Base-by-base conservation (phyloP, 2,329 filamentous ascomycete genomes). In the Emmonsiellopsis sp. region DNA sequence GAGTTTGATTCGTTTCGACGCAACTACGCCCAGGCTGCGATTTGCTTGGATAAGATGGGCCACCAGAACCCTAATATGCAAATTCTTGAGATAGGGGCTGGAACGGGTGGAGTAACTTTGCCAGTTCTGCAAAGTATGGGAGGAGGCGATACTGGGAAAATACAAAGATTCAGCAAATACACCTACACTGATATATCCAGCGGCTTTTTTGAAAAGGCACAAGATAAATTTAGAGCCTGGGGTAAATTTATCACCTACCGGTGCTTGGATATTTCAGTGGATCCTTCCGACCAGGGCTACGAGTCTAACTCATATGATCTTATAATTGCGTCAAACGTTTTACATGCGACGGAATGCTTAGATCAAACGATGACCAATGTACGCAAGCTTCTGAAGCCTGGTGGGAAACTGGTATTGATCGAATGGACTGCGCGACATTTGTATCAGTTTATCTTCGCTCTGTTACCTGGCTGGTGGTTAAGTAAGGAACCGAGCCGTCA, bases 341-440 rank as follows among this genome's bases (percentile, higher is more conserved):
- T 75, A 0, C 68, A 73, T 53, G 67, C 70, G 3, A 73, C 70
- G 7, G 14, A 1, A 27, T 17, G 0, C 46, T 54, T 21, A 48
- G 69, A 58, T 10, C 51, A 59, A 13, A 61, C 8, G 65, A 65
- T 3, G 36, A 70, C 21, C 6, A 65, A 73, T 49, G 54, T 65
- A 0, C 61, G 68, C 0, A 51, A 50, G 0, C 56, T 74, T 0
- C 58, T 74, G 2, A 69, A 66, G 49, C 69, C 74, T 1, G 73
- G 71, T 1, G 75, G 74, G 0, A 68, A 70, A 45, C 61, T 78
- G 0, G 36, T 76, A 2, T 36, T 74, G 1, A 44, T 71, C 2
- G 74, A 77, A 51, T 54, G 68, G 3, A 66, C 42, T 53, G 65
- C 43, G 55, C 64, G 36, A 61, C 61, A 27, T 46, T 46, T 2